phyloP scores from a whole-genome alignment of 768 basidiomycete genomes.

The Lyophyllum decastes region DNA sequence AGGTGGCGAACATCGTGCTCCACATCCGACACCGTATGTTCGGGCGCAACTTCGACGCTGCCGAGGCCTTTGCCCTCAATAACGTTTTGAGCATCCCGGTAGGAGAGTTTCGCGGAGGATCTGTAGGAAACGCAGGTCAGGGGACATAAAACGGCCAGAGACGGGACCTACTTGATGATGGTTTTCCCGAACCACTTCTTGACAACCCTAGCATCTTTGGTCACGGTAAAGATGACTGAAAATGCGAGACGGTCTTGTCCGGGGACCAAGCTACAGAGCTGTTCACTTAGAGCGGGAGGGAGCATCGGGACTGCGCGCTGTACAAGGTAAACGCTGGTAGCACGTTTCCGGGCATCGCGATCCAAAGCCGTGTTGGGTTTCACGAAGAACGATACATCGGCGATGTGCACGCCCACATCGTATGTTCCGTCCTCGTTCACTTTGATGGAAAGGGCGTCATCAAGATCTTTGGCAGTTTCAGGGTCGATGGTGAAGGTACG shows the following conservation, averaged over 20 bases:
- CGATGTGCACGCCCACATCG: slow-evolving; percentile 93
- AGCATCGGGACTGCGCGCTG: slow-evolving; percentile 98
- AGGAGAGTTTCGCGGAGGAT: slow-evolving; percentile 85
- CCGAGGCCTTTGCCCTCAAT: slow-evolving; percentile 73
- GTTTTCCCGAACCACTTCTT: slow-evolving; percentile 95
- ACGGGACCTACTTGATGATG: slow-evolving; percentile 71
- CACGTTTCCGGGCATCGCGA: slow-evolving; percentile 95
- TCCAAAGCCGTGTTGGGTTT: slow-evolving; percentile 97
- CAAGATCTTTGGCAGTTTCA: slow-evolving; percentile 84
- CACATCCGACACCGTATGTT: slow-evolving; percentile 61
- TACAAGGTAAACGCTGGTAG: slow-evolving; percentile 95
- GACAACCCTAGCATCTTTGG: slow-evolving; percentile 75
- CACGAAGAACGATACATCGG: slow-evolving; percentile 95
- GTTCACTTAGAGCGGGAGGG: slow-evolving; percentile 89
- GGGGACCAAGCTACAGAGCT: slow-evolving; percentile 89
- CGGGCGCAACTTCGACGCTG: slow-evolving; percentile 51
- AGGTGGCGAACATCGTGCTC: slow-evolving; percentile 77
- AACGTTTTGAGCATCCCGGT: slow-evolving; percentile 77
- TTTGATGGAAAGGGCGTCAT: slow-evolving; percentile 92
- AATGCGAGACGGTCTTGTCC: slow-evolving; percentile 90
- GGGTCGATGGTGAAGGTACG: slow-evolving; percentile 96
- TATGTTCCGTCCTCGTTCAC: slow-evolving; percentile 89
- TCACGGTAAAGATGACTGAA: slow-evolving; percentile 86
- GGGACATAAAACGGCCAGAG: background rate
- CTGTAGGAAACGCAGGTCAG: slow-evolving; percentile 37